A percentile compares a stretch with the other conserved stretches of the same genome.
phyloP scores from a whole-genome alignment of 768 basidiomycete genomes.

The Psilocybe tampanensis region DNA sequence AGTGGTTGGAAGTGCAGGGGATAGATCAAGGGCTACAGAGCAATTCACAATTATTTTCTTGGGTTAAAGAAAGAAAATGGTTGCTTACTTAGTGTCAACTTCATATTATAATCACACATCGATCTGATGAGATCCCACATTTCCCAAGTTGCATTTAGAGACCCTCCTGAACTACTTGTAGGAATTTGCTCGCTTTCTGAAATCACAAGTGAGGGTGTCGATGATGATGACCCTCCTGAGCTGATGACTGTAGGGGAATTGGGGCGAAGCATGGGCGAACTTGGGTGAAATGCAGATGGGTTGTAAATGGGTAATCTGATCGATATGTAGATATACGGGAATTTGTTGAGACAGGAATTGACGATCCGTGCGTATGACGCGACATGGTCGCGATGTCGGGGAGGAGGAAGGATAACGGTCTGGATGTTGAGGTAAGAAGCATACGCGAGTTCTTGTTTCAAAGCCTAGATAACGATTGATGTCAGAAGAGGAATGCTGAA shows the following conservation, averaged over 20 bases:
- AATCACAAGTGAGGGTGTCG: conserved; percentile 39
- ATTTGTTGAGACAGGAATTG: conserved; percentile 70
- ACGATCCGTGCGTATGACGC: conserved; percentile 94
- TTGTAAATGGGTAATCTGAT: conserved; percentile 85
- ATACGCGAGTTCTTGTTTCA: conserved; percentile 91
- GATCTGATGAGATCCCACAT: conserved; percentile 97
- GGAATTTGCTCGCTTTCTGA: conserved; percentile 30
- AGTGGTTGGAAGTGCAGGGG: conserved; percentile 82
- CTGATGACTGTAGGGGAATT: not conserved
- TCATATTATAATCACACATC: conserved; percentile 81
- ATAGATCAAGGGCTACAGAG: conserved; percentile 82
- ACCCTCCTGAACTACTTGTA: conserved; percentile 46
- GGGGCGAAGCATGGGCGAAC: conserved; percentile 8
- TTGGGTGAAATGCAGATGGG: conserved; percentile 36
- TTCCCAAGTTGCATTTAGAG: conserved; percentile 87
- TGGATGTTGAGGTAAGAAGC: conserved; percentile 90
- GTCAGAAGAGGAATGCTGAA: not conserved
- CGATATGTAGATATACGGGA: conserved; percentile 77
- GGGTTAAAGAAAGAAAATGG: not conserved
- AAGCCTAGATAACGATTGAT: conserved; percentile 55
- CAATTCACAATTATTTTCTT: conserved; percentile 11
- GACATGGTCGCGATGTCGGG: conserved; percentile 78
- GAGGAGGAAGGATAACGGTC: conserved; percentile 86
- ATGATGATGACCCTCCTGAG: conserved; percentile 19
- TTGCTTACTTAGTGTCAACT: conserved; percentile 69